phyloP scores from a whole-genome alignment of 202 grass and related monocot species.

The Brachypodium distachyon region DNA sequence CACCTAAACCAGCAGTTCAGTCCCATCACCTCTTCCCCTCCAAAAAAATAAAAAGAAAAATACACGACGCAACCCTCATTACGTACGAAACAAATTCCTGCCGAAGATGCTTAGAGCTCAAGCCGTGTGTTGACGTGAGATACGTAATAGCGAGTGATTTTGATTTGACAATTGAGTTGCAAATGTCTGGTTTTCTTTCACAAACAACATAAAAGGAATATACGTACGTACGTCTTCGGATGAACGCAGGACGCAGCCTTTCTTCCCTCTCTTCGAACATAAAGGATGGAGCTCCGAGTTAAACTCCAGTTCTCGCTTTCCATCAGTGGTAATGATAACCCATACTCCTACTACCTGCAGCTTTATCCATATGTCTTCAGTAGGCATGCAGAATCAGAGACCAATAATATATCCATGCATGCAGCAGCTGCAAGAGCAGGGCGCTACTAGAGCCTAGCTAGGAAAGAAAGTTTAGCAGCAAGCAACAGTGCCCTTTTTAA shows the following conservation, averaged over 20 bases:
- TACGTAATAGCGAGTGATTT: conserved; percentile 7
- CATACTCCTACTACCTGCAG: neutral
- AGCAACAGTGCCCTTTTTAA: conserved; percentile 25
- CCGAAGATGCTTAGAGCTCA: conserved; percentile 13
- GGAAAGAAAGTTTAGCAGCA: neutral
- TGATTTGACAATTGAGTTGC: conserved; percentile 17
- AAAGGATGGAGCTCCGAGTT: conserved; percentile 1
- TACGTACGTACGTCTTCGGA: neutral
- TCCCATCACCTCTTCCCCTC: conserved; percentile 6
- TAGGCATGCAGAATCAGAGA: conserved; percentile 36
- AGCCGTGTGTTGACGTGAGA: neutral
- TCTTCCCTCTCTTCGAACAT: conserved; percentile 3
- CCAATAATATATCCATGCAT: conserved; percentile 35
- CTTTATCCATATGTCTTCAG: conserved; percentile 28
- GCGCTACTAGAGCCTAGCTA: neutral
- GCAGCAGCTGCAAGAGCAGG: conserved; percentile 7
- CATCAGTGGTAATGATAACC: conserved; percentile 39
- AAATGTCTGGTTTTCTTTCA: neutral
- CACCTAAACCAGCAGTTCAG: neutral
- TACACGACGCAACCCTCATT: neutral
- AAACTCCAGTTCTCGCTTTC: conserved; percentile 14
- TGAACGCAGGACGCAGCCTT: conserved; percentile 20
- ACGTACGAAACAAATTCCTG: neutral
- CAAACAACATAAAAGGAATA: neutral
- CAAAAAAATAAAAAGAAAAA: no score